Base-by-base conservation (phyloP, 768 basidiomycete genomes). In the Serendipita sp. region DNA sequence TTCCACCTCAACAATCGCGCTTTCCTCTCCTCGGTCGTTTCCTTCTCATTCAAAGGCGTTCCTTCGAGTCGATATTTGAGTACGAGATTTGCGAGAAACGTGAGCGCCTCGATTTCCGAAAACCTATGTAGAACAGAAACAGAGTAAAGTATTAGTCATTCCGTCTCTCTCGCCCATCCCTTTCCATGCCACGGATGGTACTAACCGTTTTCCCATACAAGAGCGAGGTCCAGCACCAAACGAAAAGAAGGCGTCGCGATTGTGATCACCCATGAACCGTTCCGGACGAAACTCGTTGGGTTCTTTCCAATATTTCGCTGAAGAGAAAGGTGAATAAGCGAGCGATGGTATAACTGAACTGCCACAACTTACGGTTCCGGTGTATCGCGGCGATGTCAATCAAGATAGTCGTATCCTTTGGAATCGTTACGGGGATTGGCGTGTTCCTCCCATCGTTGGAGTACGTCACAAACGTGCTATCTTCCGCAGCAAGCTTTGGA, bases 291-390 rank as follows among this genome's bases (percentile, higher is more conserved):
- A 51, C 48, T 18, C 18, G 23, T 60, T 3, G n/a, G 56, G 56
- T 3, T 60, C 28, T 8, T 4, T 36, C 56, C 56, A 60, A 35
- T 60, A 60, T 60, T 60, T 60, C 28, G 56, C 56, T 60, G 32
- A 3, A 8, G 4, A 13, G 13, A 41, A 41, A 13, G 16, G n/a
- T 32, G 16, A 51, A n/a, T 51, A n/a, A 51, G 48, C 30, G n/a
- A 51, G 16, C 7, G n/a, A 16, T 3, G 3, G 15, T 34, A 36
- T 16, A 18, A 2, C 18, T 2, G 32, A 23, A 32, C 30, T 18
- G 48, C n/a, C 38, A 28, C 16, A 32, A 65, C 65, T 56, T 3
- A 65, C 65, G 65, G n/a, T 65, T 65, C 28, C 62, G 62, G 28
- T 65, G 65, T 34, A 65, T 16, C 15, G 62, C 65, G 34, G 54